Base-by-base conservation (phyloP, 225 moss, liverwort and hornwort species). In the Pleurozium schreberi region DNA sequence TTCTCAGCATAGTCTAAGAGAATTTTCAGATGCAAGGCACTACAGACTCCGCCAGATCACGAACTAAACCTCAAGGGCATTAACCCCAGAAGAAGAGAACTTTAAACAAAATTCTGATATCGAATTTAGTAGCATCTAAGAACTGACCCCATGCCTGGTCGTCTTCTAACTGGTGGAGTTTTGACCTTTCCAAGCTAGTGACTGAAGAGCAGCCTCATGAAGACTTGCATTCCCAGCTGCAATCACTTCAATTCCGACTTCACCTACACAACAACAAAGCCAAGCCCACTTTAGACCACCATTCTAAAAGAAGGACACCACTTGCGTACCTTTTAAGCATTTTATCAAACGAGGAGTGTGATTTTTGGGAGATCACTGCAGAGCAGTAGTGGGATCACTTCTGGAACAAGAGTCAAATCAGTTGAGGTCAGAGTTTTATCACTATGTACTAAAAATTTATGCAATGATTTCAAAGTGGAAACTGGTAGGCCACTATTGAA, bases 171-270 rank as follows among this genome's bases (percentile, higher is more conserved):
- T 84, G 70, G 64, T 53, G 83, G 53, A 67, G 78, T 28, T 84
- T 75, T 49, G 36, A 55, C 64, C 86, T 89, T 84, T 87, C 92
- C 93, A 91, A 65, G 91, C 91, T n/a, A 98, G 92, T 75, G 93
- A 93, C 15, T 89, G 89, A 57, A 98, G 85, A 34, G 94, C 95
- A 59, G 93, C 94, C 89, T 89, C 94, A 84, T 96, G 97, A 40
- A 98, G 88, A 65, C 75, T 81, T 43, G 89, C 87, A 85, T 93
- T 95, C 78, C 93, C 97, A 71, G 96, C 94, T 58, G 98, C 98
- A 80, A 95, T 88, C 50, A 97, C 95, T 85, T 96, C 98, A 52
- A 93, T 92, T 49, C 93, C 95, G 43, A 89, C 91, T 78, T 94
- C 95, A 62, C 93, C 97, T 97, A 87, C 90, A 87, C 57, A 89